Base-by-base conservation (phyloP, 352 stramenopile species). In the Phytophthora rubi region DNA sequence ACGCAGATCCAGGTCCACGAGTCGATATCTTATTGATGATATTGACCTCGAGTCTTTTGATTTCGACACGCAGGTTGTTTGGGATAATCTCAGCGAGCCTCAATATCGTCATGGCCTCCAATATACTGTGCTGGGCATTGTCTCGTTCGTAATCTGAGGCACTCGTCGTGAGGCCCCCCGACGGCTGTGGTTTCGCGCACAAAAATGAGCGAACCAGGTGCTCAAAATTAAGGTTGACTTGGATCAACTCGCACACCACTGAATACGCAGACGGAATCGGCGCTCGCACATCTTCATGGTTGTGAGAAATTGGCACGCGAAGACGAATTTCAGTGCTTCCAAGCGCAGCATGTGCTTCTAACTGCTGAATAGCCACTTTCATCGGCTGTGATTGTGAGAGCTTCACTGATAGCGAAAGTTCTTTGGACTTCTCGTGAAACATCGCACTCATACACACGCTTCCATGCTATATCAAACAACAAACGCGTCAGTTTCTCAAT, bases 281-380 rank as follows among this genome's bases (percentile, higher is more conserved):
- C 59, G 59, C 55, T 18, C 57, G 60, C 5, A 65, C 32, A 44
- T 70, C 52, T 37, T 71, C 59, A 33, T 21, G 12, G 37, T 21
- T 49, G n/a, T 61, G 53, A 30, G 47, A 73, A 35, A 70, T 64
- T 53, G 75, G 71, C 35, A 79, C 30, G 4, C 60, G 28, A 23
- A 87, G n/a, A 37, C 47, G 65, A 18, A 86, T 35, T 53, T 84
- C 68, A 30, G 65, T 75, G 6, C 6, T 9, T 39, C 71, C 76
- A 53, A 86, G 47, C 48, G 26, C 37, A 3, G 39, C 48, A 23
- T 54, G 70, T n/a, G 65, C 49, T 30, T 35, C 58, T 42, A 70
- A 35, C 13, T 47, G 30, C n/a, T 28, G 52, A 18, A 76, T 13
- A 30, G 15, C 49, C 26, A 53, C 30, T 26, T 73, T 21, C 57